These are phyloP conservation scores for Podaxis pistillaris DNA, from an alignment of 768 basidiomycete species.

Conservation along the genomic window DNA sequence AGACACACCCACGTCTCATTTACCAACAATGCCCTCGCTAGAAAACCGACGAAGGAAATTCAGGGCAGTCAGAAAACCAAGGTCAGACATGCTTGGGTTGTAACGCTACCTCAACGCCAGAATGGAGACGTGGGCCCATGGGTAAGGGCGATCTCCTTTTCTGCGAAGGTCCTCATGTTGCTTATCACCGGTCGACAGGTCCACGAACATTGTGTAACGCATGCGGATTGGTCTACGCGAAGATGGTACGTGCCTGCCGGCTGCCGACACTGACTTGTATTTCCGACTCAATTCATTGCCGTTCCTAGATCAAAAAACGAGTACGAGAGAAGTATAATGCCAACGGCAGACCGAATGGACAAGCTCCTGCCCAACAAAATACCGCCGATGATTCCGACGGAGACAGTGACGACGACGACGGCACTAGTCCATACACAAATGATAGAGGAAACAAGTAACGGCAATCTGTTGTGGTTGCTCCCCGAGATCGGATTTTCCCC, in stretches of 20 bases:
- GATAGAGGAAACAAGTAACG: conserved; percentile 11
- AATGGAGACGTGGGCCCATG: conserved; percentile 83
- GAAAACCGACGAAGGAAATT: conserved; percentile 12
- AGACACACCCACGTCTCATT: background rate
- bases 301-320: conserved; percentile 32
- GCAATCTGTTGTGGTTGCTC: no score
- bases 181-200: conserved; percentile 41
- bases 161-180: background rate
- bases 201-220: conserved; percentile 85
- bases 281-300: conserved; percentile 4
- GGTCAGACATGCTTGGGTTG: conserved; percentile 81
- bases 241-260: conserved; percentile 55
- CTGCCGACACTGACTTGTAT: background rate
- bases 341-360: conserved; percentile 13
- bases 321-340: conserved; percentile 25
- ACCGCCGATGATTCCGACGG: conserved; percentile 12
- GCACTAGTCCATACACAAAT: background rate
- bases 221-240: conserved; percentile 84
- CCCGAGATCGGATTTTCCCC: background rate
- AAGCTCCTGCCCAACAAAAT: conserved; percentile 12
- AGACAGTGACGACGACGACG: conserved; percentile 15
- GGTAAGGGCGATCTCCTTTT: conserved; percentile 43
- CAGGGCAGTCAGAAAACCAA: conserved; percentile 23
- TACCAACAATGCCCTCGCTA: background rate
- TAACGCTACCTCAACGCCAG: conserved; percentile 80